Base-by-base conservation (phyloP, 2,329 filamentous ascomycete species). In the Colletotrichum liriopes region DNA sequence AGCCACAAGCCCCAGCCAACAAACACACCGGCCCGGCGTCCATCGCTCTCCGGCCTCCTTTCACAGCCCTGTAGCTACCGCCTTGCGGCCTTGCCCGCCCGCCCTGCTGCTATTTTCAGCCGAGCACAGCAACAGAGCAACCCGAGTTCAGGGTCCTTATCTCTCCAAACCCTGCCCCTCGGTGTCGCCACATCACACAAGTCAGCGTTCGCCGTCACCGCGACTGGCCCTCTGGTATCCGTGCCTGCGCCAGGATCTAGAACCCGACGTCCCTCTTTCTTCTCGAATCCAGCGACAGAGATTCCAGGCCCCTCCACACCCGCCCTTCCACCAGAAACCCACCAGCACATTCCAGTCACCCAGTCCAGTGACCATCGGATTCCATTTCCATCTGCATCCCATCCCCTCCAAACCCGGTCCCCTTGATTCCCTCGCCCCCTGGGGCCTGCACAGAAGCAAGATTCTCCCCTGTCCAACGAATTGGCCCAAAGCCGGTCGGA, bases 81-180 rank as follows among this genome's bases (percentile, higher is more conserved):
- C 35, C 52, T 14, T 64, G 54, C 47, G 8, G 60, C 26, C 29
- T 37, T 61, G 55, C 67, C 51, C 51, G 51, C 41, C 56, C 39
- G 56, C 54, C 45, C 29, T 62, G 52, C 62, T 69, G 65, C 70
- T 72, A 72, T 72, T 72, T 72, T 70, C 70, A 72, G 70, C 70
- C 55, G 70, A 72, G 52, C 58, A 41, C 63, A 45, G 66, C 26
- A 66, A 47, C 26, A 56, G 26, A 26, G 23, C 61, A 52, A 43
- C 59, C 26, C 14, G 29, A 55, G 37, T 68, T 69, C 70, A 72
- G 70, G 70, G 70, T 72, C 62, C 67, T 73, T 73, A 73, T 71
- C 71, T 71, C 67, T 71, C 61, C n/a, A 23, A 56, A 65, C 26
- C 55, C 41, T 58, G 61, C 71, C 60, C 67, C 67, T 71, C 61